These are phyloP conservation scores for Salix koriyanagi DNA, from an alignment of 345 rosid genomes.

Conservation along the genomic window DNA sequence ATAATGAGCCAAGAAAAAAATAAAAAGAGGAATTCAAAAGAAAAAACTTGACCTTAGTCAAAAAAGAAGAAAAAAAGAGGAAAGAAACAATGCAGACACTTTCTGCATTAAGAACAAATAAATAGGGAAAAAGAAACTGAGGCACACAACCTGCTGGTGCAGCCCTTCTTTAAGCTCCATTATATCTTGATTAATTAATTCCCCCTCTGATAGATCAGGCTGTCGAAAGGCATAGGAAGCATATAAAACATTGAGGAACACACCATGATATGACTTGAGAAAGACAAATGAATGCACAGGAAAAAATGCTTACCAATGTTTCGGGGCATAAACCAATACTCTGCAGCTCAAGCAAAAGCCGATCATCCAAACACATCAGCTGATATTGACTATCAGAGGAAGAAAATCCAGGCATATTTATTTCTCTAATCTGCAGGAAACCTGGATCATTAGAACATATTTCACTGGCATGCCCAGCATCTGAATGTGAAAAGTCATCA, in stretches of 20 bases:
- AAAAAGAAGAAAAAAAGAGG: not conserved
- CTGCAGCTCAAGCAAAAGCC: constrained; percentile 74
- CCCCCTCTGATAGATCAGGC: constrained; percentile 90
- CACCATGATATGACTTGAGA: not conserved
- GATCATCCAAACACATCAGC: constrained; percentile 66
- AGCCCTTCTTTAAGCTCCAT: constrained; percentile 64
- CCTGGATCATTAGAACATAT: constrained; percentile 57
- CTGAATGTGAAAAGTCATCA: constrained; percentile 65
- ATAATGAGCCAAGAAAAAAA: not conserved
- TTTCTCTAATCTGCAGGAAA: constrained; percentile 51
- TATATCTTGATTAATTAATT: constrained; percentile 58
- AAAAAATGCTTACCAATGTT: constrained; percentile 51
- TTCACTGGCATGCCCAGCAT: constrained; percentile 52
- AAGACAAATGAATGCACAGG: not conserved
- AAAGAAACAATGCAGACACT: not conserved
- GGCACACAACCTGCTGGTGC: constrained; percentile 56
- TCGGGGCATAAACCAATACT: constrained; percentile 86
- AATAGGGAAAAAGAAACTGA: not conserved
- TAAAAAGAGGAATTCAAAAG: not conserved
- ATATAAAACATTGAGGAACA: not conserved
- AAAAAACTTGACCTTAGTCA: not conserved
- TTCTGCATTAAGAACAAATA: not conserved
- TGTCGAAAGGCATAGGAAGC: constrained; percentile 29
- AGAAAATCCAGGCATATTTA: constrained; percentile 37
- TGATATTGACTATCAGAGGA: constrained; percentile 65